Evolutionary conservation across 2,329 filamentous ascomycete genomes (phyloP).

Genomic region (Helicocarpus griseus): DNA sequence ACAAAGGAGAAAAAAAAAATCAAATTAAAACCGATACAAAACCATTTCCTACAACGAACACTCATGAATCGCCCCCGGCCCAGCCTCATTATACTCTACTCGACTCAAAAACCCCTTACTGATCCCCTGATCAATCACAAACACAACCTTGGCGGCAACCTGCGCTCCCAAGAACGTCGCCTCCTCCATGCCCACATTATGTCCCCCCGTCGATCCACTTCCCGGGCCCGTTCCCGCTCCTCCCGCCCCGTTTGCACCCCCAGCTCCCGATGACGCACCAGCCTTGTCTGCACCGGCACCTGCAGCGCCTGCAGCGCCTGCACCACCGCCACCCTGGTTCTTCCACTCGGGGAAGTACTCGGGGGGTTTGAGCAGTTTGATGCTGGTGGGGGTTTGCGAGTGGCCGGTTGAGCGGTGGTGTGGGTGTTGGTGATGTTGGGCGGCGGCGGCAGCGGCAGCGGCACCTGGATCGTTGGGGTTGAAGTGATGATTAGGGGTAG

Average conservation of each 20-base stretch:
- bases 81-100: slow-evolving; percentile 58
- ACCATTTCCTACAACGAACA: slow-evolving; percentile 22
- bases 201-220: not conserved
- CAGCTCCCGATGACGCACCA: too few relatives aligned
- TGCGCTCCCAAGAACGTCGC: slow-evolving; percentile 79
- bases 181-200: slow-evolving; percentile 59
- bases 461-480: slow-evolving; percentile 22
- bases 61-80: slow-evolving; percentile 55
- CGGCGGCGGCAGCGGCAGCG: slow-evolving; percentile 12
- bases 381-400: slow-evolving; percentile 70
- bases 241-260: too few relatives aligned
- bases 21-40: not conserved
- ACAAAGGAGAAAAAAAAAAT: not conserved
- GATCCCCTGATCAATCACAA: slow-evolving; percentile 56
- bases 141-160: slow-evolving; percentile 68
- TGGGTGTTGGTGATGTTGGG: slow-evolving; percentile 19
- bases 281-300: slow-evolving; percentile 12
- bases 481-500: slow-evolving; percentile 29
- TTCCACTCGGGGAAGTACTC: slow-evolving; percentile 90
- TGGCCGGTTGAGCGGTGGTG: slow-evolving; percentile 52
- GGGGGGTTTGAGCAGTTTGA: slow-evolving; percentile 67
- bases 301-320: slow-evolving; percentile 11
- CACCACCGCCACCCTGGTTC: slow-evolving; percentile 44
- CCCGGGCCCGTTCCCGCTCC: slow-evolving; percentile 13
- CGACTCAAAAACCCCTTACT: slow-evolving; percentile 61